These are phyloP conservation scores for Aurifilum marmelostoma DNA, from an alignment of 2,329 filamentous ascomycete genomes.

Conservation along the genomic window DNA sequence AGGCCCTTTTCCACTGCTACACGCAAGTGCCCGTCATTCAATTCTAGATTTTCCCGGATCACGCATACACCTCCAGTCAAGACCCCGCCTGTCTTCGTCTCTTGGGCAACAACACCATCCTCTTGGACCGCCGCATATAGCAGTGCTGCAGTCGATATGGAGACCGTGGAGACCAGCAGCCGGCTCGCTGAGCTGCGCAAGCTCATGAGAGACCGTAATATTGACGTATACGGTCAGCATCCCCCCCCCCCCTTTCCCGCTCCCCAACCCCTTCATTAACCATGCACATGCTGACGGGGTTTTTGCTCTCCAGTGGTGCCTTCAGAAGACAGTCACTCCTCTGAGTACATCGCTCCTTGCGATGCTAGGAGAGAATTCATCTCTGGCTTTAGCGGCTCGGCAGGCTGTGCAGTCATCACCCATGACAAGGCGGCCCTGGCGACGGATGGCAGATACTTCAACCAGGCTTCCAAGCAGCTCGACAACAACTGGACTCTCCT, in stretches of 20 bases:
- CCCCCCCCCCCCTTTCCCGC: no score
- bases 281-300: constrained; percentile 40
- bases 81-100: constrained; percentile 3
- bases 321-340: constrained; percentile 96
- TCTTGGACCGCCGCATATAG: constrained; percentile 15
- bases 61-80: constrained; percentile 7
- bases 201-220: constrained; percentile 83
- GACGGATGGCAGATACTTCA: constrained; percentile 97
- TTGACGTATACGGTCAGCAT: constrained; percentile 87
- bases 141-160: constrained; percentile 56
- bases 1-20: constrained; percentile 15
- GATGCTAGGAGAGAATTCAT: constrained; percentile 91
- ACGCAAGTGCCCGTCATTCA: constrained; percentile 10
- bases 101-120: constrained; percentile 6
- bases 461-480: constrained; percentile 88
- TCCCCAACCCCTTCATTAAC: constrained; percentile 30
- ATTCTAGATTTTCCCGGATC: constrained; percentile 4
- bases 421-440: constrained; percentile 84
- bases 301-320: constrained; percentile 70
- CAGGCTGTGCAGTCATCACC: constrained; percentile 88
- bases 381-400: constrained; percentile 91
- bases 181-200: constrained; percentile 77
- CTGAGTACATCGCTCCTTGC: constrained; percentile 96
- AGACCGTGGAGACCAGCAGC: constrained; percentile 75
- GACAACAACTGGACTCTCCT: constrained; percentile 89